Evolutionary conservation across 108 stramenopile species (phyloP).

Genomic region (Skeletonema costatum): DNA sequence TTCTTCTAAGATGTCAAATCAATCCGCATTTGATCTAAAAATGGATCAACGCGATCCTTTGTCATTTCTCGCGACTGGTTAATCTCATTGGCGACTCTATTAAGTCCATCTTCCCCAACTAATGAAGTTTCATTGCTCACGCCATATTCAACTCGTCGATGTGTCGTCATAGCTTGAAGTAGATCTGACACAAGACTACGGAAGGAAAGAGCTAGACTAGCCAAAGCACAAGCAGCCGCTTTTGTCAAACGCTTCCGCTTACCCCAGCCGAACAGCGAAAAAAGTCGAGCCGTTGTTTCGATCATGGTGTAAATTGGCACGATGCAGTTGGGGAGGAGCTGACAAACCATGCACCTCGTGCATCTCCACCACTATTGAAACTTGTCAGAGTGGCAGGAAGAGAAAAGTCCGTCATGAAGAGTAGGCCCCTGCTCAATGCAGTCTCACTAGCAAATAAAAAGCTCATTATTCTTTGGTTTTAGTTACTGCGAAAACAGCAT

Average conservation of each 20-base stretch:
- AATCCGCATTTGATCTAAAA: slow-evolving; percentile 24
- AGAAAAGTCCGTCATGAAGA: no score
- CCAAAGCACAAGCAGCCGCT: slow-evolving; percentile 56
- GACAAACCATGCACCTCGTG: slow-evolving; percentile 33
- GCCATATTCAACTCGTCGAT: slow-evolving; percentile 9
- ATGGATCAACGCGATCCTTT: slow-evolving; percentile 41
- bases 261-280: slow-evolving; percentile 77
- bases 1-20: no score
- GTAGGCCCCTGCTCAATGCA: no score
- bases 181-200: slow-evolving; percentile 52
- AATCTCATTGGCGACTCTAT: slow-evolving; percentile 17
- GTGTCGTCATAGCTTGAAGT: slow-evolving; percentile 31
- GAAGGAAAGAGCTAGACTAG: slow-evolving; percentile 45
- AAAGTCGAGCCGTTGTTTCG: slow-evolving; percentile 57
- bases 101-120: slow-evolving; percentile 20
- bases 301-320: slow-evolving; percentile 68
- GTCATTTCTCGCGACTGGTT: slow-evolving; percentile 32
- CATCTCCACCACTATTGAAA: slow-evolving; percentile 1
- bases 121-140: neutral
- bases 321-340: slow-evolving; percentile 59
- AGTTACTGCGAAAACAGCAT: no score
- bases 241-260: slow-evolving; percentile 71
- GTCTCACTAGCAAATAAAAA: no score
- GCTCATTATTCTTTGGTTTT: no score
- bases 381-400: neutral